Base-by-base conservation (phyloP, 2,329 filamentous ascomycete genomes). In the Botrytis squamosa region DNA sequence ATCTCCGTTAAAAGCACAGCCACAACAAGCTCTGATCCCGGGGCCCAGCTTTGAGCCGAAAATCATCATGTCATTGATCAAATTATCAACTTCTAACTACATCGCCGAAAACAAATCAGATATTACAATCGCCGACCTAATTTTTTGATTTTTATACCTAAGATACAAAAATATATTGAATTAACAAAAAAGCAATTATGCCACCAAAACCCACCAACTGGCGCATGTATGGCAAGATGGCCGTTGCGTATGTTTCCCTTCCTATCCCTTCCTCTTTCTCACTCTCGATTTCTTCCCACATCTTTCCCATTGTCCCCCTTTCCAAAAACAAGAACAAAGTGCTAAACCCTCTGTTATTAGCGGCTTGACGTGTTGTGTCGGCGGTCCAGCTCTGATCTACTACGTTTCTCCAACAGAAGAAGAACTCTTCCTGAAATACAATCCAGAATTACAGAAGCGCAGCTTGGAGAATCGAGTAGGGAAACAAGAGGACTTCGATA, bases 391-490 rank as follows among this genome's bases (percentile, higher is more conserved):
- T 25, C 85, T 98, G 71, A 92, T 95, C 62, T 89, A 91, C 84
- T 97, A 90, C 82, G 85, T 97, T 65, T 88, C 88, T 64, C 96
- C 96, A 3, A 92, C 92, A 20, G 94, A 98, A 79, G 96, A 98
- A 83, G 94, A 98, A 84, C 88, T 99, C 60, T 94, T 97, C 86
- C 87, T 93, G 85, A 90, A 88, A 83, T 98, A 98, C 85, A 98
- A 95, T 83, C 95, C 95, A 0, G 96, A 98, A 49, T 88, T 99
- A n/a, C 93, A 96, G 81, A 93, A 93, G 82, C 89, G 92, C 80
- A 94, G 93, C 75, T 85, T 97, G n/a, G 94, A 95, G 82, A 89
- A 91, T 74, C 89, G 94, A 29, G 87, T 91, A 74, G 89, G 92
- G 81, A 88, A 89, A 75, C 90, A 96, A 80, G 88, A 95, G 83